Evolutionary conservation across 768 basidiomycete genomes (phyloP).

Genomic region (Mycena albidolilacea): DNA sequence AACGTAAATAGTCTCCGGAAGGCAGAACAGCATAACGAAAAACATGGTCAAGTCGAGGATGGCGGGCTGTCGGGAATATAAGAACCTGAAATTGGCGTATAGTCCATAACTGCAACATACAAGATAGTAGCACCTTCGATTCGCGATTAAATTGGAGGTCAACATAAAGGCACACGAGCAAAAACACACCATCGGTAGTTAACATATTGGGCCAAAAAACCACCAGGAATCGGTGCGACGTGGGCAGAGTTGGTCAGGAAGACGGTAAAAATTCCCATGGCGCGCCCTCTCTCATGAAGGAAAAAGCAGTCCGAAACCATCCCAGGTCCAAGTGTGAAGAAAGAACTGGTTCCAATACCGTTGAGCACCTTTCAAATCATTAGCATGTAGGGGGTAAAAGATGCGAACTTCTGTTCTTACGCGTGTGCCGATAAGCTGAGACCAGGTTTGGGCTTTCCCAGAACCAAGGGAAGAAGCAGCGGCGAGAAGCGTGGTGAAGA

Average conservation of each 20-base stretch:
- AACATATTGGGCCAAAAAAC: slow-evolving; percentile 35
- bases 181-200: slow-evolving; percentile 32
- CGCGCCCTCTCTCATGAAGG: slow-evolving; percentile 42
- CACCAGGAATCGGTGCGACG: slow-evolving; percentile 36
- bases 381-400: not conserved
- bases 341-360: slow-evolving; percentile 38
- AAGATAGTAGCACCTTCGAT: slow-evolving; percentile 39
- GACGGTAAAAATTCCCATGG: slow-evolving; percentile 40
- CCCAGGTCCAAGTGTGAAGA: slow-evolving; percentile 42
- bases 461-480: slow-evolving; percentile 40
- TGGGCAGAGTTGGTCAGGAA: slow-evolving; percentile 39
- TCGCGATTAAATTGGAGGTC: not conserved
- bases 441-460: slow-evolving; percentile 40
- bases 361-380: slow-evolving; percentile 34
- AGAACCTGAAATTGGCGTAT: not conserved
- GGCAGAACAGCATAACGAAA: slow-evolving; percentile 41
- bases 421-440: slow-evolving; percentile 41
- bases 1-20: slow-evolving; percentile 38
- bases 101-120: slow-evolving; percentile 1
- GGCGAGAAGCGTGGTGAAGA: slow-evolving; percentile 41
- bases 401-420: slow-evolving; percentile 5
- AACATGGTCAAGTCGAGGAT: slow-evolving; percentile 39
- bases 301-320: slow-evolving; percentile 42
- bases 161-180: not conserved
- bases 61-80: slow-evolving; percentile 17